Percentiles rank a stretch among this genome's conserved stretches.
Evolutionary conservation across 2,329 filamentous ascomycete genomes (phyloP).

Genomic region (Coniella vitis): DNA sequence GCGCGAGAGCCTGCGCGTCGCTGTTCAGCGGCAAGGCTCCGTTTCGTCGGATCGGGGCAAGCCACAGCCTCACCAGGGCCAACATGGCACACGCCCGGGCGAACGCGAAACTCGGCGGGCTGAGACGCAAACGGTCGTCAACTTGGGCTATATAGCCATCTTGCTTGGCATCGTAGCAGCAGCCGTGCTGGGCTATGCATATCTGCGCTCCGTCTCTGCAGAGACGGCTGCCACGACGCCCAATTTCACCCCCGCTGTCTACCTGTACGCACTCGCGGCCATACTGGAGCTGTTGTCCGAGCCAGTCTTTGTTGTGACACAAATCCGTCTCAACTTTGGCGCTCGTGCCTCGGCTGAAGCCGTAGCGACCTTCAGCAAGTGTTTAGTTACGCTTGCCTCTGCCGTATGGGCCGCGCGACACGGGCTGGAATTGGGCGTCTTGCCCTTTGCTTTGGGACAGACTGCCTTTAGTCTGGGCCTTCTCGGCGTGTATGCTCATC

Average conservation of each 20-base stretch:
- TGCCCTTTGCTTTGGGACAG: conserved; percentile 88
- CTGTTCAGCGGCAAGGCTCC: conserved; percentile 70
- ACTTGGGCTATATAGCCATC: conserved; percentile 31
- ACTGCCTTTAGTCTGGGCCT: conserved; percentile 66
- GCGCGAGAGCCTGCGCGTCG: conserved; percentile 83
- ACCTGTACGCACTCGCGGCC: conserved; percentile 50
- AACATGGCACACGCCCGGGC: conserved; percentile 18
- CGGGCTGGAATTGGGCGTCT: conserved; percentile 57
- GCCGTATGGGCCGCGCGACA: conserved; percentile 56
- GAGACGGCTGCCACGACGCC: conserved; percentile 50
- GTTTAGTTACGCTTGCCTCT: conserved; percentile 63
- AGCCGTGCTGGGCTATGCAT: conserved; percentile 58
- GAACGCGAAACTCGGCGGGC: conserved; percentile 20
- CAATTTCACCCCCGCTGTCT: conserved; percentile 50
- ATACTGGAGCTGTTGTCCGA: conserved; percentile 75
- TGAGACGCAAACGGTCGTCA: conserved; percentile 69
- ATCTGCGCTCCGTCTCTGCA: conserved; percentile 47
- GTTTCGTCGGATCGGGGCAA: conserved; percentile 16
- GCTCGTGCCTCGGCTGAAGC: conserved; percentile 78
- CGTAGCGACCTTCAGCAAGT: conserved; percentile 71
- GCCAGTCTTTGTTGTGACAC: conserved; percentile 82
- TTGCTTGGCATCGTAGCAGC: conserved; percentile 24
- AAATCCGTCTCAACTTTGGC: conserved; percentile 73
- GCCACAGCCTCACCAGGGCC: background rate
- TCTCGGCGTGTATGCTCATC: conserved; percentile 61